Percentiles rank a stretch among this genome's conserved stretches.
phyloP scores from a whole-genome alignment of 805 yeast genomes.

The Starmerella apis region DNA sequence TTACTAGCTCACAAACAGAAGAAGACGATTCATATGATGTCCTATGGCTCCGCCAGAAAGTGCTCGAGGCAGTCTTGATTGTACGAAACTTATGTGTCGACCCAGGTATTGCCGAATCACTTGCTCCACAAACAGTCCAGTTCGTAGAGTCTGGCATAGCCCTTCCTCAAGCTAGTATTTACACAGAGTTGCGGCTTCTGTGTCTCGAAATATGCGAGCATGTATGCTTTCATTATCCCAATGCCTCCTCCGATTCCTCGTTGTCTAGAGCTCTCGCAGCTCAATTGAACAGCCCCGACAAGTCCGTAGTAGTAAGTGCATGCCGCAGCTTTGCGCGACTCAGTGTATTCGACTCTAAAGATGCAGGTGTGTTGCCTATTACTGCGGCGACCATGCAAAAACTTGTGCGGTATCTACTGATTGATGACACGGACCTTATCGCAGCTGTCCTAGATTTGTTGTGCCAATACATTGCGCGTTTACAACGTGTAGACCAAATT shows the following conservation, averaged over 20 bases:
- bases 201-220: conserved; percentile 70
- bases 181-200: conserved; percentile 37
- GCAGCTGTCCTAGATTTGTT: conserved; percentile 70
- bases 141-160: conserved; percentile 35
- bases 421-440: conserved; percentile 60
- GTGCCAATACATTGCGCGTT: conserved; percentile 65
- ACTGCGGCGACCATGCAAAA: conserved; percentile 1
- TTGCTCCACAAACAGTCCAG: conserved; percentile 30
- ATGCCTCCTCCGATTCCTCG: conserved; percentile 59
- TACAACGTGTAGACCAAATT: conserved; percentile 45
- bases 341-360: conserved; percentile 43
- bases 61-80: conserved; percentile 48
- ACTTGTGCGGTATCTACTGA: conserved; percentile 33
- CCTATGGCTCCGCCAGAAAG: conserved; percentile 25
- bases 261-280: conserved; percentile 46
- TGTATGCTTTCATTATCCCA: conserved; percentile 69
- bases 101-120: conserved; percentile 64
- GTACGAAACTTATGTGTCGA: conserved; percentile 79
- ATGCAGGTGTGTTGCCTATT: conserved; percentile 12
- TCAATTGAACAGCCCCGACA: conserved; percentile 48
- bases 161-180: conserved; percentile 26
- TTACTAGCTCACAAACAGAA: conserved; percentile 13
- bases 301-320: conserved; percentile 56
- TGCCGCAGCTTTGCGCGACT: conserved; percentile 71
- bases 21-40: conserved; percentile 16